Base-by-base conservation (phyloP, 768 basidiomycete species). In the Xerocomus potaroensis region DNA sequence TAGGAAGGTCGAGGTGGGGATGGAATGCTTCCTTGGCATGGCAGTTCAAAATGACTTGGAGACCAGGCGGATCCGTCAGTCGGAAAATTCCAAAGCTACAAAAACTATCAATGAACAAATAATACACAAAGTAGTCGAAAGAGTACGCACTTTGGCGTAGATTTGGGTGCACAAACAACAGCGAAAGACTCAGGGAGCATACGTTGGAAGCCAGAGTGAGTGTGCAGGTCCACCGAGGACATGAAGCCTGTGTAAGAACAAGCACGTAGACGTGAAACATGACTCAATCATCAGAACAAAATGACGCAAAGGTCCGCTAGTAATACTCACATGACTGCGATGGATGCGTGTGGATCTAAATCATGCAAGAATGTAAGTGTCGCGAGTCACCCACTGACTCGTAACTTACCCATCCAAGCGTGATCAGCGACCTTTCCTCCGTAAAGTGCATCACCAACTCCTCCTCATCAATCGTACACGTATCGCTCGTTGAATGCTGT, bases 171-270 rank as follows among this genome's bases (percentile, higher is more conserved):
- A 59, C 90, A 93, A 12, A 96, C 92, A 31, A 95, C 87, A 0
- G 92, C 92, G 61, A 95, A 89, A 0, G 89, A 91, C 61, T 96
- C 92, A 0, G 87, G 87, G 4, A 96, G 76, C 84, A 91, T 92
- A 29, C 79, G 66, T 57, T 95, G 92, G 68, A 93, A 96, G 8
- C 79, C 84, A 1, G 87, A 83, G 64, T 94, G 92, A 3, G 91
- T 94, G 57, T 96, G 92, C 18, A 96, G 66, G 63, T 95, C 92
- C 14, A 94, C 84, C 8, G 91, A 94, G 6, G 91, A 93, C 87
- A 95, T 91, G 70, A 96, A 96, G 65, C 83, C 83, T 85, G 48
- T 33, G n/a, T 8, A 62, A 19, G n/a, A 15, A 7, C 31, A 22
- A 19, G 37, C 31, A 18, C 19, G 19, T n/a, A n/a, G 11, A 19